Evolutionary conservation across 805 yeast genomes (phyloP).

Genomic region (Ogataea henricii): DNA sequence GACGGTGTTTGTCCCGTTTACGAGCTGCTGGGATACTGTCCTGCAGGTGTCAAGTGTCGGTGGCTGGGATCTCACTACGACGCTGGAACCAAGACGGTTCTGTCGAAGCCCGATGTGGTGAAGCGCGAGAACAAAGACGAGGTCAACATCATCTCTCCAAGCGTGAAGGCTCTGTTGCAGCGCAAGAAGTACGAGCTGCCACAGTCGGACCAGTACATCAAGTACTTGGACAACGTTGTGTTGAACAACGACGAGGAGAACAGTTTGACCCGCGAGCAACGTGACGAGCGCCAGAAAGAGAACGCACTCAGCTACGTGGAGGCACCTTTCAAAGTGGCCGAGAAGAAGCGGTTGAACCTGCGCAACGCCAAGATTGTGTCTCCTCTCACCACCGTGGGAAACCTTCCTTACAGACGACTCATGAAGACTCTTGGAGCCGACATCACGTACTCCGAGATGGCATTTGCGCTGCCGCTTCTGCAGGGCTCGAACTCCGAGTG

Average conservation of each 20-base stretch:
- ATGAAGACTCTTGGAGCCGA: conserved; percentile 93
- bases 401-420: conserved; percentile 89
- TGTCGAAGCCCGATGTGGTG: conserved; percentile 44
- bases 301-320: conserved; percentile 62
- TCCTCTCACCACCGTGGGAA: conserved; percentile 97
- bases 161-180: conserved; percentile 49
- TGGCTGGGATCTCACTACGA: conserved; percentile 78
- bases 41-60: conserved; percentile 89
- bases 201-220: conserved; percentile 56
- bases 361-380: conserved; percentile 82
- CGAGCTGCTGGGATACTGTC: conserved; percentile 82
- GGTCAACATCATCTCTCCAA: conserved; percentile 59
- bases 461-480: conserved; percentile 77
- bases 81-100: conserved; percentile 45
- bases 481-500: conserved; percentile 94
- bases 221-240: conserved; percentile 64
- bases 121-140: conserved; percentile 44
- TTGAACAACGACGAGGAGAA: conserved; percentile 40
- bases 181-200: conserved; percentile 63
- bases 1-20: conserved; percentile 84
- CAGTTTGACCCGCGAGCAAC: conserved; percentile 36
- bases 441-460: conserved; percentile 95
- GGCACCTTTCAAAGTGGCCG: conserved; percentile 73
- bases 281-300: conserved; percentile 33
- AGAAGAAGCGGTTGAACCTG: conserved; percentile 74